These are phyloP conservation scores for Elymus sibiricus DNA, from an alignment of 176 grass and related monocot genomes.

Conservation along the genomic window DNA sequence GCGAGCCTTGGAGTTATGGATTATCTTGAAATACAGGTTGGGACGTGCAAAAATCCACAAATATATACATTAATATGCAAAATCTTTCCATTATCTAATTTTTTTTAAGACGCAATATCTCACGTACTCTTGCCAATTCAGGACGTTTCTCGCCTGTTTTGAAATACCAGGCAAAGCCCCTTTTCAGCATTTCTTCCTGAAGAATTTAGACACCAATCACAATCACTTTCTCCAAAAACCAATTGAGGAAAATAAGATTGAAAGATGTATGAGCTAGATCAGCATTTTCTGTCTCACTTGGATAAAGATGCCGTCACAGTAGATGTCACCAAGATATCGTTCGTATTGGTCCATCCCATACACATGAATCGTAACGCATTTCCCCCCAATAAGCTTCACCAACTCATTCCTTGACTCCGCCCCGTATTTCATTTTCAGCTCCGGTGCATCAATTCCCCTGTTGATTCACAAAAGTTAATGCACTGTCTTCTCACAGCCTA, in stretches of 20 bases:
- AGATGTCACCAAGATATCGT: background rate
- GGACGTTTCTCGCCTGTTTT: background rate
- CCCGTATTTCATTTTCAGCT: background rate
- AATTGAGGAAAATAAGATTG: background rate
- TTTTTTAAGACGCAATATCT: background rate
- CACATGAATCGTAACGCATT: background rate
- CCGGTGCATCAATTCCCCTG: conserved; percentile 3
- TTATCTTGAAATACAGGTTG: background rate
- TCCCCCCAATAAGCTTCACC: background rate
- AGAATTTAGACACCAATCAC: background rate
- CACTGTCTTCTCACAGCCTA: background rate
- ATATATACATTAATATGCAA: too few species aligned
- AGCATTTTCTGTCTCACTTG: background rate
- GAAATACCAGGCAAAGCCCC: background rate
- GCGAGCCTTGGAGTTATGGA: background rate
- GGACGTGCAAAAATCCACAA: background rate
- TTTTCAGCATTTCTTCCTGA: background rate
- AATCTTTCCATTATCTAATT: too few species aligned
- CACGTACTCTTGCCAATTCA: background rate
- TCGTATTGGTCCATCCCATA: background rate
- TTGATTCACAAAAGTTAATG: background rate
- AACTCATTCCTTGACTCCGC: background rate
- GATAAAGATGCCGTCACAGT: background rate
- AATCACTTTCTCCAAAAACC: background rate
- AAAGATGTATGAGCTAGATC: background rate